Evolutionary conservation across 495 filamentous ascomycete genomes (phyloP).

Genomic region (Talaromyces borbonicus): DNA sequence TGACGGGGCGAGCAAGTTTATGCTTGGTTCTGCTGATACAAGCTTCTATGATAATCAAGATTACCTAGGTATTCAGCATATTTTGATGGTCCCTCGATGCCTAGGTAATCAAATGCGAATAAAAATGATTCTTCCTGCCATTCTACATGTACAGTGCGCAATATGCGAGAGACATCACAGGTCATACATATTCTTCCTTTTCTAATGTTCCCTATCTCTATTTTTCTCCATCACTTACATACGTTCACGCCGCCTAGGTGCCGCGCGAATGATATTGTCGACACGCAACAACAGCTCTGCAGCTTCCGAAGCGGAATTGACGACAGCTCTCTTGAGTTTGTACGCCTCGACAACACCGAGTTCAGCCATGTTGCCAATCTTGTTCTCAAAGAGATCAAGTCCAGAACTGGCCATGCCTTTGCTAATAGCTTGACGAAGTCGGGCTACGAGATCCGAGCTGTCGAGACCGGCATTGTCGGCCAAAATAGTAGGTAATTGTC

Average conservation of each 20-base stretch:
- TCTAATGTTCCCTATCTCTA: background rate
- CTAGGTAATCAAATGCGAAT: too few relatives aligned
- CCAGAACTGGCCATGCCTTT: constrained; percentile 87
- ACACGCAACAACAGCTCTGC: constrained; percentile 84
- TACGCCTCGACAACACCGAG: constrained; percentile 97
- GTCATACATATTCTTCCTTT: constrained; percentile 1
- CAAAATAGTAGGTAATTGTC: constrained; percentile 91
- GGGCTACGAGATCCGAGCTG: constrained; percentile 84
- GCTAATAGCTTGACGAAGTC: constrained; percentile 87
- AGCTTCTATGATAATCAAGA: too few relatives aligned
- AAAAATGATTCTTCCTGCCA: too few relatives aligned
- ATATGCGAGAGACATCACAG: background rate
- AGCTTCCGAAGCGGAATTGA: constrained; percentile 88
- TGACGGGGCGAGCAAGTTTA: too few relatives aligned
- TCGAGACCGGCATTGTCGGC: constrained; percentile 97
- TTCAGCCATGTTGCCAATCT: constrained; percentile 93
- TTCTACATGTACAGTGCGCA: background rate
- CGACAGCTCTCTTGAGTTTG: constrained; percentile 95
- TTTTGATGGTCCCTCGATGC: too few relatives aligned
- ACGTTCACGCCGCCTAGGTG: constrained; percentile 64
- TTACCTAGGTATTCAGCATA: too few relatives aligned
- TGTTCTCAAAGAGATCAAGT: constrained; percentile 79
- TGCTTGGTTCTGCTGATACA: too few relatives aligned
- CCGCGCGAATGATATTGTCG: constrained; percentile 77
- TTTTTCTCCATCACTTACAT: constrained; percentile 36